These are phyloP conservation scores for Saccharomyces hybrid DNA, from an alignment of 1,139 yeast species.

Conservation along the genomic window DNA sequence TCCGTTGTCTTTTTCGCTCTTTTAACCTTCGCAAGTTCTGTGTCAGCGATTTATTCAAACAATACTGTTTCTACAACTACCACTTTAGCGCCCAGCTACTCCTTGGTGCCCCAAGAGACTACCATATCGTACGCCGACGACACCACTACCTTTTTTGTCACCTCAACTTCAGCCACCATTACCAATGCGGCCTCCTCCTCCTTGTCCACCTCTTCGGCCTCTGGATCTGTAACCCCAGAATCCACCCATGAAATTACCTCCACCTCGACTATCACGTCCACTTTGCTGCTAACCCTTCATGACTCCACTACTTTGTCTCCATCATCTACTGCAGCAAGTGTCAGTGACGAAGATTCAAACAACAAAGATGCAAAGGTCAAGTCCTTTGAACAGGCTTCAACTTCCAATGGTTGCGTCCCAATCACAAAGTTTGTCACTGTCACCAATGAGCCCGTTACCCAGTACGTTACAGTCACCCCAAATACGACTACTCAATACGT, in stretches of 20 bases:
- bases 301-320: constrained; percentile 1
- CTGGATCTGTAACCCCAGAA: background rate
- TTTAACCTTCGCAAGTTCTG: background rate
- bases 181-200: background rate
- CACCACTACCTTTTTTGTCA: constrained; percentile 4
- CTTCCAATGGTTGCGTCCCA: constrained; percentile 14
- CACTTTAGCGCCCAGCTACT: constrained; percentile 2
- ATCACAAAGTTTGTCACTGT: constrained; percentile 17
- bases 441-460: constrained; percentile 12
- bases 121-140: constrained; percentile 2
- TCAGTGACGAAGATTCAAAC: constrained; percentile 13
- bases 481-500: constrained; percentile 9
- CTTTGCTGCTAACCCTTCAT: constrained; percentile 1
- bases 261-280: constrained; percentile 4
- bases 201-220: background rate
- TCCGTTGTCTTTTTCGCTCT: constrained; percentile 2
- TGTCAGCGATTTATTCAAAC: background rate
- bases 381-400: background rate
- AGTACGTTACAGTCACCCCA: constrained; percentile 12
- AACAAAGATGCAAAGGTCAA: constrained; percentile 10
- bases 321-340: constrained; percentile 4
- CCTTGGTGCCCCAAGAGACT: constrained; percentile 1
- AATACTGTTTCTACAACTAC: background rate
- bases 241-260: background rate
- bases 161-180: background rate